A percentile compares a stretch with the other conserved stretches of the same genome.
phyloP scores from a whole-genome alignment of 2,329 filamentous ascomycete genomes.

The Xylaria sp. region DNA sequence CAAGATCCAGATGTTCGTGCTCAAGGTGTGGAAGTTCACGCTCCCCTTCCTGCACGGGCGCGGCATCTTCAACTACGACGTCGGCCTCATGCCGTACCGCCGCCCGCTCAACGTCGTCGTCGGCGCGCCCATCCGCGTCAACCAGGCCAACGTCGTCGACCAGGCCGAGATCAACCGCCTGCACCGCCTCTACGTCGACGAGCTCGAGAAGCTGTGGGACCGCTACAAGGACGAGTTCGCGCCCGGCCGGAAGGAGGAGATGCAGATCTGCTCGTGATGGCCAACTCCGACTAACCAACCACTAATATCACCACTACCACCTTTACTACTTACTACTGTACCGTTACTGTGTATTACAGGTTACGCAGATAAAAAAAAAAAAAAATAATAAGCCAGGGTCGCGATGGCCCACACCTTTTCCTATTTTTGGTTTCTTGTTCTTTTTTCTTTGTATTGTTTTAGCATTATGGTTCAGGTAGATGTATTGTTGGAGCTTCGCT shows the following conservation, averaged over 20 bases:
- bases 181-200: slow-evolving; percentile 76
- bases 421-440: too few species aligned
- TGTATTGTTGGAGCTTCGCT: too few species aligned
- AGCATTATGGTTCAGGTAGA: too few species aligned
- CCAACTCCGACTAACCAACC: too few species aligned
- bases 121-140: slow-evolving; percentile 76
- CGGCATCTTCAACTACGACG: slow-evolving; percentile 96
- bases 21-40: slow-evolving; percentile 88
- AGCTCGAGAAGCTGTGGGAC: slow-evolving; percentile 74
- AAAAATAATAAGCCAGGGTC: too few species aligned
- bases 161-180: slow-evolving; percentile 78
- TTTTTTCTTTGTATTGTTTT: too few species aligned
- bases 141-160: slow-evolving; percentile 64
- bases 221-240: slow-evolving; percentile 78
- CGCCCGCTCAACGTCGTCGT: slow-evolving; percentile 87
- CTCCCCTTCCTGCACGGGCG: slow-evolving; percentile 87
- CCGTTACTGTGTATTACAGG: too few species aligned
- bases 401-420: too few species aligned
- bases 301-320: too few species aligned
- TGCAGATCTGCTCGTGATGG: slow-evolving; percentile 62
- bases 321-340: too few species aligned
- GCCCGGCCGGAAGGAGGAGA: slow-evolving; percentile 61
- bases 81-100: slow-evolving; percentile 93
- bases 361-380: too few species aligned
- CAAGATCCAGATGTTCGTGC: slow-evolving; percentile 79